Percentiles rank a stretch among this genome's conserved stretches.
Evolutionary conservation across 768 basidiomycete species (phyloP).

Genomic region (Auriscalpium vulgare): DNA sequence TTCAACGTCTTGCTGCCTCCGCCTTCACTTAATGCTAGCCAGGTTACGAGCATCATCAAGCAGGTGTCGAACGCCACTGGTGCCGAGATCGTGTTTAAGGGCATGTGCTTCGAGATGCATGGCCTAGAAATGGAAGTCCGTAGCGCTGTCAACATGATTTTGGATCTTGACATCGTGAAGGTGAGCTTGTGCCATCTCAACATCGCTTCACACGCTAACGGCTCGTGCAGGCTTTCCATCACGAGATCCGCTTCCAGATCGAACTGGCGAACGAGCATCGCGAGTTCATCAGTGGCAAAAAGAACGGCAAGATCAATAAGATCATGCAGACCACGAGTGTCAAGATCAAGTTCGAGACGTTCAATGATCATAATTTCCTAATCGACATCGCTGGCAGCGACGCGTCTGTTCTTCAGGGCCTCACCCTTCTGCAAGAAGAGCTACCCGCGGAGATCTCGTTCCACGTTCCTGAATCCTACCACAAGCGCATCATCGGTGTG

Average conservation of each 20-base stretch:
- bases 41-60: slow-evolving; percentile 79
- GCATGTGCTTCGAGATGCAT: slow-evolving; percentile 96
- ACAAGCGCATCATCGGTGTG: slow-evolving; percentile 98
- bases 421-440: slow-evolving; percentile 90
- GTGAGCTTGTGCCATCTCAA: slow-evolving; percentile 30
- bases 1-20: slow-evolving; percentile 89
- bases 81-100: slow-evolving; percentile 93
- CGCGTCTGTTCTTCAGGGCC: slow-evolving; percentile 76
- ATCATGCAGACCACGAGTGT: slow-evolving; percentile 97
- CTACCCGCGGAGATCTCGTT: slow-evolving; percentile 98
- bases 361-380: slow-evolving; percentile 92
- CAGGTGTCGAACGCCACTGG: slow-evolving; percentile 82
- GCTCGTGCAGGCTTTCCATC: slow-evolving; percentile 69
- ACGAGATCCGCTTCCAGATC: slow-evolving; percentile 97
- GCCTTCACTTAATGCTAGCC: slow-evolving; percentile 68
- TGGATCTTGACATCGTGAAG: slow-evolving; percentile 90
- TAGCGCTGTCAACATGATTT: slow-evolving; percentile 72
- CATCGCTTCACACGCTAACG: background rate
- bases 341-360: slow-evolving; percentile 98
- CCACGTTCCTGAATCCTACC: slow-evolving; percentile 96
- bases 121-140: slow-evolving; percentile 90
- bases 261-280: slow-evolving; percentile 96
- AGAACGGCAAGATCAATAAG: slow-evolving; percentile 99
- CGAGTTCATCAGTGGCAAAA: slow-evolving; percentile 98
- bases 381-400: slow-evolving; percentile 87